These are phyloP conservation scores for Exophiala alcalophila DNA, from an alignment of 2,329 filamentous ascomycete species.

Conservation along the genomic window DNA sequence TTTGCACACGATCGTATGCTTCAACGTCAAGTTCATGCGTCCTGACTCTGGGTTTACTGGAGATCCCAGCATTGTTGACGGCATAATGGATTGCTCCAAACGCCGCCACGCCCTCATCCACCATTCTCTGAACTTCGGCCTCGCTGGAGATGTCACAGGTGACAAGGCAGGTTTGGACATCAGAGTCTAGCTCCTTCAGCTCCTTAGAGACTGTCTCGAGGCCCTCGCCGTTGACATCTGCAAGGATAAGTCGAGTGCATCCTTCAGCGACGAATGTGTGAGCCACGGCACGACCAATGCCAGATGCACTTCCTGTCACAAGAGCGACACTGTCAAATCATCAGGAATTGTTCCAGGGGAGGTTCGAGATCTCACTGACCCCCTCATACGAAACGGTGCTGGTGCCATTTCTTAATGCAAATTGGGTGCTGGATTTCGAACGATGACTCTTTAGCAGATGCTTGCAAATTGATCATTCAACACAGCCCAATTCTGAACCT, in stretches of 20 bases:
- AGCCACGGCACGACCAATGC: slow-evolving; percentile 13
- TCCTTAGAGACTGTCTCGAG: slow-evolving; percentile 3
- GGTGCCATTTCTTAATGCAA: no score
- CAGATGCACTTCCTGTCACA: slow-evolving; percentile 13
- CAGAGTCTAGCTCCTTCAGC: background rate
- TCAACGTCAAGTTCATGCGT: slow-evolving; percentile 44
- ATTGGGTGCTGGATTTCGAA: no score
- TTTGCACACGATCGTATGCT: slow-evolving; percentile 43
- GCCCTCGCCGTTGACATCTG: slow-evolving; percentile 6
- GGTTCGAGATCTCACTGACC: no score
- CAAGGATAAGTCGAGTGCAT: slow-evolving; percentile 4
- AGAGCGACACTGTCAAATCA: slow-evolving; percentile 10
- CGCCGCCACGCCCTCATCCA: slow-evolving; percentile 55
- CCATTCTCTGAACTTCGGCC: slow-evolving; percentile 51
- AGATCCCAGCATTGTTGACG: slow-evolving; percentile 31
- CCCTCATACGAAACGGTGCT: no score
- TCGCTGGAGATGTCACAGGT: slow-evolving; percentile 50
- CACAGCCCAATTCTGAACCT: no score
- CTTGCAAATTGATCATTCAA: no score
- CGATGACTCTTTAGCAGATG: no score
- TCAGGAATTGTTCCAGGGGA: no score
- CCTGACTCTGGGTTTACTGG: slow-evolving; percentile 27
- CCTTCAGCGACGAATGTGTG: slow-evolving; percentile 13
- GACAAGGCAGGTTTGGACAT: slow-evolving; percentile 40
- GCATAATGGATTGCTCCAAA: slow-evolving; percentile 43